Evolutionary conservation across 495 filamentous ascomycete species (phyloP).

Genomic region (Tuber umbilicatum): DNA sequence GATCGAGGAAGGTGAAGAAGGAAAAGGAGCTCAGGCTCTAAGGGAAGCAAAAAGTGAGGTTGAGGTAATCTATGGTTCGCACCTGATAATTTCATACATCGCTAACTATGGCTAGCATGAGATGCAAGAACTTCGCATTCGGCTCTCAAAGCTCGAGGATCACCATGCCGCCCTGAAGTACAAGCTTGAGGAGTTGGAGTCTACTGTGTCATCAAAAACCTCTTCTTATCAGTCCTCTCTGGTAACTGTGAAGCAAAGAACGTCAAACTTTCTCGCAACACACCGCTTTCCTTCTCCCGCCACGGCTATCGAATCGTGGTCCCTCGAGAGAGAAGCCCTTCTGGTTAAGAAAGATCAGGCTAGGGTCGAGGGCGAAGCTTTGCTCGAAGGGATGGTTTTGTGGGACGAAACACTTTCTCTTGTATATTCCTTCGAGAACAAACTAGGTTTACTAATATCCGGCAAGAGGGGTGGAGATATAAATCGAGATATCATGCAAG

Average conservation of each 20-base stretch:
- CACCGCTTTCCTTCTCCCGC: conserved; percentile 22
- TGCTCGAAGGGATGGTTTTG: conserved; percentile 74
- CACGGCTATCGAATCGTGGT: conserved; percentile 49
- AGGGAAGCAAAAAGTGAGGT: conserved; percentile 42
- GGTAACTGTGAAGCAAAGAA: conserved; percentile 16
- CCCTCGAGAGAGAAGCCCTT: conserved; percentile 55
- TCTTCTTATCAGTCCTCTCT: conserved; percentile 36
- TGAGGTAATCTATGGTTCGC: conserved; percentile 7
- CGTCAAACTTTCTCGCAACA: conserved; percentile 21
- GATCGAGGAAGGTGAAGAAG: conserved; percentile 49
- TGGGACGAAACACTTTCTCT: conserved; percentile 67
- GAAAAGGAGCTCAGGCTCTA: conserved; percentile 36
- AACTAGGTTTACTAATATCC: conserved; percentile 52
- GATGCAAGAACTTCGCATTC: conserved; percentile 20
- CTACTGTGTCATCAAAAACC: conserved; percentile 26
- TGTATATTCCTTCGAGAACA: conserved; percentile 62
- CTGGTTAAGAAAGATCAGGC: conserved; percentile 55
- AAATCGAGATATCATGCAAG: conserved; percentile 47
- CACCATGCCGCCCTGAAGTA: conserved; percentile 36
- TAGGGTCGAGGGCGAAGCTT: conserved; percentile 61
- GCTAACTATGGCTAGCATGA: conserved; percentile 9
- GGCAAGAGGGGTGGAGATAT: conserved; percentile 8
- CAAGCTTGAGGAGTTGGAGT: conserved; percentile 53
- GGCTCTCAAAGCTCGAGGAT: conserved; percentile 29
- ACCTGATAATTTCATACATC: background rate